These are phyloP conservation scores for Coprinopsis cinerea DNA, from an alignment of 768 basidiomycete species.

Conservation along the genomic window DNA sequence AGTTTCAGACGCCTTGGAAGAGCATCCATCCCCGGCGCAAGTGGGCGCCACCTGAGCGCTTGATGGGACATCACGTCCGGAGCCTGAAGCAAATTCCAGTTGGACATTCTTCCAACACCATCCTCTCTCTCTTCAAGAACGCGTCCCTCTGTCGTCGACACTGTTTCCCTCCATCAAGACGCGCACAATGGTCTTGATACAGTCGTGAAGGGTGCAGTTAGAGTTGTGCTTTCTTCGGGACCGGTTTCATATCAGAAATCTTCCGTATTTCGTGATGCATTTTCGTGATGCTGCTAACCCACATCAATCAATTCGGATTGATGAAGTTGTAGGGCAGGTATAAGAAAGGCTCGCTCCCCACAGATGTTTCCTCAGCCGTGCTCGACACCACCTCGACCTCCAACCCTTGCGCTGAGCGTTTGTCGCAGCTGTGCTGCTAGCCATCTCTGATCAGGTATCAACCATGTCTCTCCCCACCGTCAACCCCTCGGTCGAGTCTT, in stretches of 20 bases:
- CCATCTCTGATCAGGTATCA: slow-evolving; percentile 5
- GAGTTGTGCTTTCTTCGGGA: neutral
- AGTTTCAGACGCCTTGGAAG: no score
- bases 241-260: neutral
- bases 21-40: no score
- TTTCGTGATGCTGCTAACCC: neutral
- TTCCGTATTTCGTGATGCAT: neutral
- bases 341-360: neutral
- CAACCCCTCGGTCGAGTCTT: slow-evolving; percentile 13
- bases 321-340: neutral
- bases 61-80: neutral
- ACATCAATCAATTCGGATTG: no score
- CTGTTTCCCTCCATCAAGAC: no score
- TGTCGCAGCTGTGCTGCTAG: slow-evolving; percentile 15
- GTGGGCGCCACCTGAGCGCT: neutral
- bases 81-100: neutral
- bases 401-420: slow-evolving; percentile 12
- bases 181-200: no score
- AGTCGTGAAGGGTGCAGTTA: neutral
- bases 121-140: neutral
- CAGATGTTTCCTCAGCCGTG: slow-evolving; percentile 8
- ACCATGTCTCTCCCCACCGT: slow-evolving; percentile 10
- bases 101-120: no score
- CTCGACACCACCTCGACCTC: slow-evolving; percentile 11
- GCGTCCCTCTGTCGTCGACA: no score